Conservation (phyloP, 2,329 filamentous ascomycete species). For the Balansia obtecta region DNA sequence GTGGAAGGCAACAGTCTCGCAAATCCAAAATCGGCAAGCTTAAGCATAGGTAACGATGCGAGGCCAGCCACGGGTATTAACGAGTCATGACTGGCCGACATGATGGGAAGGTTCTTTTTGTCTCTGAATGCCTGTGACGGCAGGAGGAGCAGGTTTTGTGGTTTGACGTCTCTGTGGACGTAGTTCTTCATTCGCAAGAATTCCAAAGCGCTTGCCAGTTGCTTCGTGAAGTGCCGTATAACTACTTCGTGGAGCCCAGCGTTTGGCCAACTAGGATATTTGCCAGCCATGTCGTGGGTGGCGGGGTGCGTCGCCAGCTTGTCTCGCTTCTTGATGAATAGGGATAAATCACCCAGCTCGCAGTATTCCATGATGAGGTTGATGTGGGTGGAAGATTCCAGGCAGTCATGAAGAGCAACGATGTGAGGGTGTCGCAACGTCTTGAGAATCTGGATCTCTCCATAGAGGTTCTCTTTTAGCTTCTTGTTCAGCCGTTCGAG, state of each 20-base stretch:
- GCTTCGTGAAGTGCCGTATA: conserved; percentile 89
- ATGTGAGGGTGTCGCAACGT: conserved; percentile 92
- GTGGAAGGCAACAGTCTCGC: conserved; percentile 83
- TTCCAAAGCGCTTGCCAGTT: conserved; percentile 80
- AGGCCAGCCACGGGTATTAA: conserved; percentile 72
- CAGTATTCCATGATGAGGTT: conserved; percentile 99
- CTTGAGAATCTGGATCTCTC: conserved; percentile 92
- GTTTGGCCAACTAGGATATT: conserved; percentile 73
- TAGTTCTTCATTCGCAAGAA: conserved; percentile 78
- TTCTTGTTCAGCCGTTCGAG: conserved; percentile 86
- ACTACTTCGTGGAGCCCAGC: conserved; percentile 96
- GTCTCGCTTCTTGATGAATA: conserved; percentile 91
- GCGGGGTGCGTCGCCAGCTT: conserved; percentile 67
- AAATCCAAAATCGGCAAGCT: conserved; percentile 98
- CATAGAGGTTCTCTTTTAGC: conserved; percentile 88
- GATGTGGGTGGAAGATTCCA: conserved; percentile 77
- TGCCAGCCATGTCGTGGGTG: conserved; percentile 80
- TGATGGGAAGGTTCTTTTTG: conserved; percentile 43
- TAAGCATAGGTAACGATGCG: conserved; percentile 82
- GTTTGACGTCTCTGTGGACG: conserved; percentile 94
- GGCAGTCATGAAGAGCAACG: conserved; percentile 87
- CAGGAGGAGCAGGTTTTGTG: conserved; percentile 85
- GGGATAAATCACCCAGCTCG: conserved; percentile 82
- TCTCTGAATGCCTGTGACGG: conserved; percentile 64
- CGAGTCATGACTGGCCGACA: conserved; percentile 66